Conservation (phyloP, 495 filamentous ascomycete species). For the Aspergillus diversus region DNA sequence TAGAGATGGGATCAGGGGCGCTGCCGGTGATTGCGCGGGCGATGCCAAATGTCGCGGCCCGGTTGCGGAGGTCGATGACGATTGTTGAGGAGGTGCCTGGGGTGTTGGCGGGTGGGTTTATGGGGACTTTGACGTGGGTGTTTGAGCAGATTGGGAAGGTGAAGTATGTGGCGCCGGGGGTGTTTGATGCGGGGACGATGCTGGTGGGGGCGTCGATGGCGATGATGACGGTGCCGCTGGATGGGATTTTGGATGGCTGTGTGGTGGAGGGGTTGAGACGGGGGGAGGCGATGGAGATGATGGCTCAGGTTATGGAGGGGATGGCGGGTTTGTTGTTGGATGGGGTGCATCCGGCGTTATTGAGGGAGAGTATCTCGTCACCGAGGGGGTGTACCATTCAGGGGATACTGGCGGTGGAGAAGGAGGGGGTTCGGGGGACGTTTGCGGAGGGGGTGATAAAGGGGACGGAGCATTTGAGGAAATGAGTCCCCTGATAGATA, state of each 20-base stretch:
- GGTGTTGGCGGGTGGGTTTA: conserved; percentile 15
- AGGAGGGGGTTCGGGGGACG: conserved; percentile 31
- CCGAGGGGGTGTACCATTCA: conserved; percentile 43
- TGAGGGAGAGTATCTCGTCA: conserved; percentile 42
- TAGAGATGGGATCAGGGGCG: background rate
- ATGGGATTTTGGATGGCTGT: conserved; percentile 45
- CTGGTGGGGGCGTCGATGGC: conserved; percentile 38
- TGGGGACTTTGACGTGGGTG: conserved; percentile 27
- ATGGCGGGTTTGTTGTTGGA: conserved; percentile 36
- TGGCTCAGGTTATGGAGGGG: conserved; percentile 35
- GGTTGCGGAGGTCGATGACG: conserved; percentile 40
- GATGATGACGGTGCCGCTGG: conserved; percentile 37
- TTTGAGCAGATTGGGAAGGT: conserved; percentile 37
- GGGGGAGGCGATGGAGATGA: conserved; percentile 39
- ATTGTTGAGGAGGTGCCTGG: conserved; percentile 30
- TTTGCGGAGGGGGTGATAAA: conserved; percentile 27
- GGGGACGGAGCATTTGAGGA: conserved; percentile 24
- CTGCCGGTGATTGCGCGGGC: conserved; percentile 35
- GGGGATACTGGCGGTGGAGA: conserved; percentile 37
- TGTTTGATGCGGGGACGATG: conserved; percentile 38
- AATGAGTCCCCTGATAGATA: background rate
- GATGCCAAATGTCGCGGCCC: conserved; percentile 42
- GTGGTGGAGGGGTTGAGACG: conserved; percentile 42
- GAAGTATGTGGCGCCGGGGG: conserved; percentile 30
- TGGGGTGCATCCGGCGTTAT: conserved; percentile 37